A percentile compares a stretch with the other conserved stretches of the same genome.
Evolutionary conservation across 139 green algal species (phyloP).

Genomic region (Micromonas commoda): DNA sequence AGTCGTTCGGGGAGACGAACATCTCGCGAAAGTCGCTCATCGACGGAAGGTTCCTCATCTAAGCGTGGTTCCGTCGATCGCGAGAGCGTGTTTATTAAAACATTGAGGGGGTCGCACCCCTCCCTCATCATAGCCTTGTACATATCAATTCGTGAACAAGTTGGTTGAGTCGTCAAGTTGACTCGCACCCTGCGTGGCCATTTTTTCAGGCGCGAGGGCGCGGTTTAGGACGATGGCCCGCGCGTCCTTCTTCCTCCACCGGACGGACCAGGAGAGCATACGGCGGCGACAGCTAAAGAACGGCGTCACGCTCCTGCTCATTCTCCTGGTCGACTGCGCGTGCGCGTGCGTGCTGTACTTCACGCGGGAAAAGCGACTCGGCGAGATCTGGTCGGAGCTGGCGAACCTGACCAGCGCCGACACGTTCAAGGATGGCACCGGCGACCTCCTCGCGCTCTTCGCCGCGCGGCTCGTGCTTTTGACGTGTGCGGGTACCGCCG

Average conservation of each 20-base stretch:
- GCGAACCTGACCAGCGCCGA: neutral
- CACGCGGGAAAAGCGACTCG: neutral
- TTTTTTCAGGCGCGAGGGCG: neutral
- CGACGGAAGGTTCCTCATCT: constrained; percentile 34
- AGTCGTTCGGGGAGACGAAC: constrained; percentile 28
- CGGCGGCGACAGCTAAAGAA: neutral
- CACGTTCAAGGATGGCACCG: neutral
- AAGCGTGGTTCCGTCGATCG: neutral
- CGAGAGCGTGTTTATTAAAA: no score
- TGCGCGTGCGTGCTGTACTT: neutral
- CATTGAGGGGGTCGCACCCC: no score
- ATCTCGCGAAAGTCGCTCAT: constrained; percentile 33
- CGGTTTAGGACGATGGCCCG: neutral
- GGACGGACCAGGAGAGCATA: neutral
- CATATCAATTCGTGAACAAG: no score
- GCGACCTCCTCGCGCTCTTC: neutral
- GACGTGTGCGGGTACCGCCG: neutral
- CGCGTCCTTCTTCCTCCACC: neutral
- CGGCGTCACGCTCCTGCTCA: neutral
- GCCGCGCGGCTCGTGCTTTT: neutral
- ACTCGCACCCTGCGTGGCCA: neutral
- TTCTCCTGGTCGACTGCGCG: neutral
- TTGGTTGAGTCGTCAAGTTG: no score
- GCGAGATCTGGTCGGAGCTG: neutral
- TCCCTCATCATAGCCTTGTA: no score